A percentile compares a stretch with the other conserved stretches of the same genome.
Conservation (phyloP, 73 alveolate species). For the Durusdinium trenchii region DNA sequence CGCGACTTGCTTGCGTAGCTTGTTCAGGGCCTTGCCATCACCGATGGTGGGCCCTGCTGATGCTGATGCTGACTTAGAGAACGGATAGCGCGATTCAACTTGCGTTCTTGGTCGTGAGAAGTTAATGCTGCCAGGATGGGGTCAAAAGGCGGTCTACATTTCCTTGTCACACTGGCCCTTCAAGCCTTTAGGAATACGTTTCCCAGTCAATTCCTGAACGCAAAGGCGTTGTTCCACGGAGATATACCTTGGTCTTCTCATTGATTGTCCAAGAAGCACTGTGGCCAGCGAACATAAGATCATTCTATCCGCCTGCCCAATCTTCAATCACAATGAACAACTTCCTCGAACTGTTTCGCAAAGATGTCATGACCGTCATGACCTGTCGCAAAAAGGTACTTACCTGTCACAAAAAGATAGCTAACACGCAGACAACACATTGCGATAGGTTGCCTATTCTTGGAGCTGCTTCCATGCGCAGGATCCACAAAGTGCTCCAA, state of each 20-base stretch:
- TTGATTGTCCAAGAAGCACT: neutral
- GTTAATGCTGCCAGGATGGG: slow-evolving; percentile 19
- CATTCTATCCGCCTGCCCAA: neutral
- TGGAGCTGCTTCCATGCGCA: neutral
- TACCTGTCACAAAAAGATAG: neutral
- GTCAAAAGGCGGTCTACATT: neutral
- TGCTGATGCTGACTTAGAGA: slow-evolving; percentile 42
- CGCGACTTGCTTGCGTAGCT: neutral
- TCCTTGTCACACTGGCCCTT: neutral
- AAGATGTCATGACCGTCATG: neutral
- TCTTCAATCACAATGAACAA: neutral
- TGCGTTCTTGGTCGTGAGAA: slow-evolving; percentile 29
- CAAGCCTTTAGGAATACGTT: neutral
- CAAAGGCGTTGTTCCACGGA: neutral
- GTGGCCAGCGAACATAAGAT: neutral
- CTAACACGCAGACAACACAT: slow-evolving; percentile 6
- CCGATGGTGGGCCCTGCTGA: slow-evolving; percentile 48
- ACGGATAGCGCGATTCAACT: neutral
- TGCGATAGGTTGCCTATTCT: neutral
- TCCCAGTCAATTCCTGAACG: neutral
- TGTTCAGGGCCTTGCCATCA: slow-evolving; percentile 20
- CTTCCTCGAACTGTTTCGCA: neutral
- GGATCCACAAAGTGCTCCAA: slow-evolving; percentile 34
- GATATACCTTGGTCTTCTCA: neutral
- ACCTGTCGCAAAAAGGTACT: neutral